Evolutionary conservation across 2,329 filamentous ascomycete species (phyloP).

Genomic region (Rachicladosporium sp.): DNA sequence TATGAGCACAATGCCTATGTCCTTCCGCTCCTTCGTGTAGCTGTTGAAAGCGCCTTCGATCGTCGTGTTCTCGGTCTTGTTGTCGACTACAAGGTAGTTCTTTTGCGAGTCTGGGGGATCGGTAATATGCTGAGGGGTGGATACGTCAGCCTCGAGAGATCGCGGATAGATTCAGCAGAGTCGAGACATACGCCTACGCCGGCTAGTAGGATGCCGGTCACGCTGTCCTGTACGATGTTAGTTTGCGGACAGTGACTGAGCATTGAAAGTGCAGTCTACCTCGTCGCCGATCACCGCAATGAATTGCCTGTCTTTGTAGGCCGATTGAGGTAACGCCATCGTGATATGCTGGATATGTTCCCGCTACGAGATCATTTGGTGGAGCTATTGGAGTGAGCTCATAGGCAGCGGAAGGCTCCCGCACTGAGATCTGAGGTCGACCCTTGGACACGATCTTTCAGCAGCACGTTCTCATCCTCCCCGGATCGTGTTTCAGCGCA

Average conservation of each 20-base stretch:
- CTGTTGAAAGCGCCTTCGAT: slow-evolving; percentile 85
- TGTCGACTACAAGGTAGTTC: slow-evolving; percentile 95
- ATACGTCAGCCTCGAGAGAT: slow-evolving; percentile 1
- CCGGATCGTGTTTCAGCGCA: too few species aligned
- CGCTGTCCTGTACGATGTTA: slow-evolving; percentile 58
- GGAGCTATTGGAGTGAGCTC: too few species aligned
- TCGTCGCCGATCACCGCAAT: slow-evolving; percentile 97
- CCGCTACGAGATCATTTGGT: too few species aligned
- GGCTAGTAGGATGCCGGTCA: slow-evolving; percentile 87
- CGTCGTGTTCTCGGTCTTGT: slow-evolving; percentile 74
- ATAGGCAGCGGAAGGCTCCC: too few species aligned
- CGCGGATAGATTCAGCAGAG: neutral
- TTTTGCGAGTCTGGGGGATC: slow-evolving; percentile 79
- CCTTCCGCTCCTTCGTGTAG: slow-evolving; percentile 83
- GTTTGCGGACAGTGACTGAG: slow-evolving; percentile 12
- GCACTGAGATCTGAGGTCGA: too few species aligned
- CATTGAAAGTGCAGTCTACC: slow-evolving; percentile 35
- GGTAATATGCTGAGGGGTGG: slow-evolving; percentile 65
- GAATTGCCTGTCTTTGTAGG: slow-evolving; percentile 77
- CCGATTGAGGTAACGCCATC: slow-evolving; percentile 49
- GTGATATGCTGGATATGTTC: neutral
- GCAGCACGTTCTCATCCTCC: too few species aligned
- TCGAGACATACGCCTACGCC: slow-evolving; percentile 68
- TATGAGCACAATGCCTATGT: slow-evolving; percentile 92
- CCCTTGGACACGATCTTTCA: too few species aligned